phyloP scores from a whole-genome alignment of 306 rosid genomes.

The Fragaria ananassa region DNA sequence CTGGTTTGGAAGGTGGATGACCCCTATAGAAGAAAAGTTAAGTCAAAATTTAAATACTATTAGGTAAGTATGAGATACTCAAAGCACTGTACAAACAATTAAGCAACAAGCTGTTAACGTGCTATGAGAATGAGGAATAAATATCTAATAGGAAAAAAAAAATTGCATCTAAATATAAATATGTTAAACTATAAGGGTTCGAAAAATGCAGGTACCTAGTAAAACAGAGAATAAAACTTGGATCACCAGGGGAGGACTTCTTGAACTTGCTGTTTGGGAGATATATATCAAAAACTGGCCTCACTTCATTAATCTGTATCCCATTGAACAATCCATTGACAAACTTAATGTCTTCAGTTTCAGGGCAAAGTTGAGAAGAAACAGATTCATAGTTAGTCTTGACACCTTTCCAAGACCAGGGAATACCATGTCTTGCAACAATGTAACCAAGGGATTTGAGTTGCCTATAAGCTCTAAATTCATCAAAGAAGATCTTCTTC shows the following conservation, averaged over 20 bases:
- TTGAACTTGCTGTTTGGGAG: conserved; percentile 74
- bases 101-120: background rate
- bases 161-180: too few species aligned
- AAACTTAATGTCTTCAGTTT: conserved; percentile 25
- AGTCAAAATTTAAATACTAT: too few species aligned
- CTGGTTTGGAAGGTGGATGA: conserved; percentile 48
- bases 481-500: conserved; percentile 53
- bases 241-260: conserved; percentile 70
- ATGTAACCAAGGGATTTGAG: conserved; percentile 77
- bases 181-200: too few species aligned
- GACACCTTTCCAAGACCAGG: conserved; percentile 60
- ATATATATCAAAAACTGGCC: conserved; percentile 62
- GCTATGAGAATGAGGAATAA: too few species aligned
- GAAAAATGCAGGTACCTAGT: conserved; percentile 19
- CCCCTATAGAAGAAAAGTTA: background rate
- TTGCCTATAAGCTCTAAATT: conserved; percentile 74
- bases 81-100: too few species aligned
- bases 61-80: too few species aligned
- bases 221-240: conserved; percentile 58
- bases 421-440: conserved; percentile 47
- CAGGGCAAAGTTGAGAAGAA: background rate
- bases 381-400: conserved; percentile 9
- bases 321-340: conserved; percentile 37
- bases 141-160: too few species aligned
- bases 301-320: conserved; percentile 44